Evolutionary conservation across 2,329 filamentous ascomycete species (phyloP), one percentile per base, ranked within the genome.

Genomic region (Penicillium sp.): DNA sequence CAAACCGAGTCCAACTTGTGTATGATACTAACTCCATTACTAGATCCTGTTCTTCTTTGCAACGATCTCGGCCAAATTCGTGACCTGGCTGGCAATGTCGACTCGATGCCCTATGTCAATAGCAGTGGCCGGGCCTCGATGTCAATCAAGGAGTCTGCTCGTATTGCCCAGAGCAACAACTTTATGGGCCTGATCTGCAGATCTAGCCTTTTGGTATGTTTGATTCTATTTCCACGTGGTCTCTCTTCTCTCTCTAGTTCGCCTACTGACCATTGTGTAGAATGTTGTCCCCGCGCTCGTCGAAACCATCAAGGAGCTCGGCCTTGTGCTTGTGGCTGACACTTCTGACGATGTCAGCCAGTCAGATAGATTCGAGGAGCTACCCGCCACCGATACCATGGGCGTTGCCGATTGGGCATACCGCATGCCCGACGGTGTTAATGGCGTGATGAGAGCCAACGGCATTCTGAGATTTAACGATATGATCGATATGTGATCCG

Each of bases 151-250:
- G 93, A 99, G 73, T 91, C 91, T 5, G 94, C 97, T 15, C 85
- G 92, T 62, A 91, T 96, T 70, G 92, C 93, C 23, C 90, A 95
- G 75, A 90, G 88, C 71, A 99, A 99, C 73, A 99, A 99, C 72
- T 91, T 99, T 64, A 99, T 99, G 94, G 94, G 94, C 3, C 74
- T 99, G 69, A 90, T 97, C 59, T 97, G 92, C 76, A 92, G 88
- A 65, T 93, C 91, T 33, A 85, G 89, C 64, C 81, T 99, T 62
- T 76, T 99, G 79, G 91, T 95, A 82, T 69, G 88, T 82, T 27
- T 19, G 23, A 8, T 44, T n/a, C 29, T 36, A 40, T 50, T n/a
- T 39, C 11, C 2, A 9, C 19, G 5, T 3, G 7, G 3, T 33
- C 25, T 29, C 2, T 27, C 23, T 16, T 48, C 5, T 21, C 8